Conservation (phyloP, 805 yeast genomes). For the Pichia californica region DNA sequence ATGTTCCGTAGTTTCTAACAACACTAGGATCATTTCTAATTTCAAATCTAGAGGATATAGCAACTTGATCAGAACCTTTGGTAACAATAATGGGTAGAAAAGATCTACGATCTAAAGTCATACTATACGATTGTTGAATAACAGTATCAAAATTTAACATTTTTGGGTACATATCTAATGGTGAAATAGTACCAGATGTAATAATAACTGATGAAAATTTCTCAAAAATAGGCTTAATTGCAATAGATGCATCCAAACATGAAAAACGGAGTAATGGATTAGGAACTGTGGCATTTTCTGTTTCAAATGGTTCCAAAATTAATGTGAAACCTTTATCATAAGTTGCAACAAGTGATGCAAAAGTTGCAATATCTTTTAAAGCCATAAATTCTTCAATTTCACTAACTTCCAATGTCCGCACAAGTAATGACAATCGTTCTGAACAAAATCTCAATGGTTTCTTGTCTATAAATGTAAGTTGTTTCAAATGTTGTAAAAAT, state of each 20-base stretch:
- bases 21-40: constrained; percentile 97
- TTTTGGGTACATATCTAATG: constrained; percentile 96
- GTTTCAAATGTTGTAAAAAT: constrained; percentile 87
- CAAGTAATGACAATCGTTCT: constrained; percentile 81
- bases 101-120: constrained; percentile 89
- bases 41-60: constrained; percentile 92
- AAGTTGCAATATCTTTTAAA: constrained; percentile 89
- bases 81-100: constrained; percentile 95
- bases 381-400: constrained; percentile 92
- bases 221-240: constrained; percentile 95
- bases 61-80: constrained; percentile 96
- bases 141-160: constrained; percentile 94
- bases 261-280: constrained; percentile 91
- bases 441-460: constrained; percentile 91
- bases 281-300: constrained; percentile 90
- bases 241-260: constrained; percentile 95
- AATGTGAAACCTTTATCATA: constrained; percentile 90
- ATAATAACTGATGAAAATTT: constrained; percentile 87
- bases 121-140: constrained; percentile 88
- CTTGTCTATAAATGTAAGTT: constrained; percentile 83
- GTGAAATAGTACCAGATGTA: constrained; percentile 97
- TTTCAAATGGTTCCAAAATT: constrained; percentile 92
- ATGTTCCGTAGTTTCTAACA: constrained; percentile 92
- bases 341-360: constrained; percentile 93
- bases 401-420: constrained; percentile 78